Evolutionary conservation across 2,329 filamentous ascomycete species (phyloP).

Genomic region (Calycina herbarum): DNA sequence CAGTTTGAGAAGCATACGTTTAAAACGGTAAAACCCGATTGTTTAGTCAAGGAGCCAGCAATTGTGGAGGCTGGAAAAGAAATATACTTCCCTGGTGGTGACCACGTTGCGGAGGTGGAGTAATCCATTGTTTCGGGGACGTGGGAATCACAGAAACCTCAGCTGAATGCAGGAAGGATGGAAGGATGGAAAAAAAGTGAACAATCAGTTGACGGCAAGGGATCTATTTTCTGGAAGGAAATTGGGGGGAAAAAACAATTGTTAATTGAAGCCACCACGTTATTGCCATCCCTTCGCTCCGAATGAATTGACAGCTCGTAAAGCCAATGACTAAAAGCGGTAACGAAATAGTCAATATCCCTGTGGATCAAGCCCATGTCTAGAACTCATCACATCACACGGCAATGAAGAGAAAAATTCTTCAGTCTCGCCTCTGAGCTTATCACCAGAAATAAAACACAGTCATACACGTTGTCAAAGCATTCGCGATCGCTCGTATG

Average conservation of each 20-base stretch:
- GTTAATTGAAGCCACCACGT: not conserved
- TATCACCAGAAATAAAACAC: not conserved
- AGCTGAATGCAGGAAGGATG: too few species aligned
- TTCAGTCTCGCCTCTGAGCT: not conserved
- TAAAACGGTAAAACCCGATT: not conserved
- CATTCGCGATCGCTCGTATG: not conserved
- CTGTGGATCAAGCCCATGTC: not conserved
- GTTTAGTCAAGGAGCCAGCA: not conserved
- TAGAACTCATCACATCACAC: not conserved
- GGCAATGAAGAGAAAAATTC: not conserved
- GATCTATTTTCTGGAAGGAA: not conserved
- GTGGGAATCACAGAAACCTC: too few species aligned
- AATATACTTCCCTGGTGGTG: not conserved
- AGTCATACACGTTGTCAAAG: slow-evolving; percentile 1
- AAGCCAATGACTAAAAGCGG: not conserved
- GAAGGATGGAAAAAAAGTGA: not conserved
- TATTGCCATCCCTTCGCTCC: not conserved
- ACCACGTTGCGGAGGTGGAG: slow-evolving; percentile 1
- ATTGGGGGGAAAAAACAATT: not conserved
- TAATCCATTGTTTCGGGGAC: not conserved
- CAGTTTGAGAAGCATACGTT: not conserved
- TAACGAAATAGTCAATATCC: not conserved
- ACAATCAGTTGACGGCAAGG: not conserved
- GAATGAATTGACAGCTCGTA: not conserved
- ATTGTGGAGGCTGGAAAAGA: not conserved